Evolutionary conservation across 805 yeast genomes (phyloP).

Genomic region (Maudiozyma bulderi): DNA sequence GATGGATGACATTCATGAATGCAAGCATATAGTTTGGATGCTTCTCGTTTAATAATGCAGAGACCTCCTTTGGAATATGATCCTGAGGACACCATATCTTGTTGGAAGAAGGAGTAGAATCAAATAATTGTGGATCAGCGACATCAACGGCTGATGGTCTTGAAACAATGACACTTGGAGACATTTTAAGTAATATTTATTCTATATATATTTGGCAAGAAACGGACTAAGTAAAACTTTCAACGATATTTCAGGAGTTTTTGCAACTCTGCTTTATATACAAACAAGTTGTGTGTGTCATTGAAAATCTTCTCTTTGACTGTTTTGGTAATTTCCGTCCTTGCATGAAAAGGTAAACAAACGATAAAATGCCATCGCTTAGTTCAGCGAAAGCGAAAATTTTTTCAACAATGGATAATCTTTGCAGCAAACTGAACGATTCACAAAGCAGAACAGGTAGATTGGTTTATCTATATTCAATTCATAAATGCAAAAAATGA

Average conservation of each 20-base stretch:
- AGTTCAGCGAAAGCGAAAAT: no score
- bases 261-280: no score
- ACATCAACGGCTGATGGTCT: neutral
- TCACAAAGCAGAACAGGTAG: neutral
- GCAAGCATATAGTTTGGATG: slow-evolving; percentile 38
- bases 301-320: neutral
- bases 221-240: no score
- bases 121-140: neutral
- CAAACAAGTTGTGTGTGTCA: neutral
- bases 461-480: no score
- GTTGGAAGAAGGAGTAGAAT: no score
- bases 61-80: slow-evolving; percentile 33
- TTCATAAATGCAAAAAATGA: no score
- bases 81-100: slow-evolving; percentile 38
- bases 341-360: neutral
- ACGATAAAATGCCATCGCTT: neutral
- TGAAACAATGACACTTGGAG: neutral
- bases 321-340: neutral
- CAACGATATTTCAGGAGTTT: no score
- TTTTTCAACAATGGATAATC: neutral
- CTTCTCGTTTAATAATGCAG: slow-evolving; percentile 17
- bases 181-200: neutral
- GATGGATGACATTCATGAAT: slow-evolving; percentile 55
- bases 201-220: neutral
- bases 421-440: neutral